A percentile compares a stretch with the other conserved stretches of the same genome.
These are phyloP conservation scores for Venturia effusa DNA, from an alignment of 2,329 filamentous ascomycete genomes.

Conservation along the genomic window DNA sequence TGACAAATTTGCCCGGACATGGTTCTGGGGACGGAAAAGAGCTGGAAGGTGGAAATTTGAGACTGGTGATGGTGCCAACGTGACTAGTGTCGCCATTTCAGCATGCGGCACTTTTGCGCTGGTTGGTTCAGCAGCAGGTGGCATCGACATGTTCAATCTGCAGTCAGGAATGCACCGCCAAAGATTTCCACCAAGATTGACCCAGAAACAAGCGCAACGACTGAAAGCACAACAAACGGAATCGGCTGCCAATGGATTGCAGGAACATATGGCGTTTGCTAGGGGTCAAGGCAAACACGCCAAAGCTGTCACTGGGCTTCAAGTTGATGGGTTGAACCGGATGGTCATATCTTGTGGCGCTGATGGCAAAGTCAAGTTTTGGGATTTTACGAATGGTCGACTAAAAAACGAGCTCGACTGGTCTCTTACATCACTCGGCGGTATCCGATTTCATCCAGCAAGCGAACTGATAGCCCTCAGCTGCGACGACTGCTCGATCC, in stretches of 20 bases:
- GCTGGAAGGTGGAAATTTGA: constrained; percentile 89
- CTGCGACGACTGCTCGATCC: constrained; percentile 79
- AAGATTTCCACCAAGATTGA: constrained; percentile 71
- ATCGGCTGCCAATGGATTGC: constrained; percentile 35
- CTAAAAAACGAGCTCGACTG: constrained; percentile 75
- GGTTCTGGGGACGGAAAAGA: constrained; percentile 95
- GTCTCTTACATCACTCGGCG: constrained; percentile 62
- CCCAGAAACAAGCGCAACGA: constrained; percentile 66
- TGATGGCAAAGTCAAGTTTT: constrained; percentile 94
- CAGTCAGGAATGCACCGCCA: constrained; percentile 86
- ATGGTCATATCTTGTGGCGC: constrained; percentile 74
- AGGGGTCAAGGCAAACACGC: constrained; percentile 61
- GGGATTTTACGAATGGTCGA: constrained; percentile 81
- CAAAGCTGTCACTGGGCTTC: constrained; percentile 71
- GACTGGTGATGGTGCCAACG: constrained; percentile 72
- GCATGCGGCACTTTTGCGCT: constrained; percentile 90
- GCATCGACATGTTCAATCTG: constrained; percentile 91
- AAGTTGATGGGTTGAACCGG: constrained; percentile 83
- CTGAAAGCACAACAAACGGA: constrained; percentile 54
- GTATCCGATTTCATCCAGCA: constrained; percentile 67
- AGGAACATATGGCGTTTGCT: constrained; percentile 28
- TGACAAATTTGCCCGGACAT: constrained; percentile 78
- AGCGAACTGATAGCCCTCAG: constrained; percentile 81
- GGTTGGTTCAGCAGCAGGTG: constrained; percentile 71
- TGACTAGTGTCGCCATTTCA: constrained; percentile 75